phyloP scores from a whole-genome alignment of 2,329 filamentous ascomycete genomes.

The Aspergillus tamarii region DNA sequence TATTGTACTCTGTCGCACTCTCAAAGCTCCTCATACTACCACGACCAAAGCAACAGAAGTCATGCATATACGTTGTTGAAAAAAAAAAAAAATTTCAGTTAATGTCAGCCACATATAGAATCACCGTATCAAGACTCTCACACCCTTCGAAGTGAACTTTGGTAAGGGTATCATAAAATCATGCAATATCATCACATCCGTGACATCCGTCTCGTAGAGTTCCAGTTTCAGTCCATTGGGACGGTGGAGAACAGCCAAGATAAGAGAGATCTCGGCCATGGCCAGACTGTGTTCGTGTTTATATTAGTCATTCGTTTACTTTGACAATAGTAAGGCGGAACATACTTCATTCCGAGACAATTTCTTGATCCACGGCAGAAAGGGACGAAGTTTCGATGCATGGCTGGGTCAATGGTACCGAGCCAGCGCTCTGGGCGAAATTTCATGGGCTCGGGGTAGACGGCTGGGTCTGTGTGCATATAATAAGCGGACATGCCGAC shows the following conservation, averaged over 20 bases:
- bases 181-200: not conserved
- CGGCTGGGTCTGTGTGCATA: too few relatives aligned
- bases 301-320: not conserved
- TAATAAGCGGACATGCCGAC: too few relatives aligned
- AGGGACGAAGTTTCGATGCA: too few relatives aligned
- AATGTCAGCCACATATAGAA: not conserved
- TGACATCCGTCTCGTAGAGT: not conserved
- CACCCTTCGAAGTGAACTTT: not conserved
- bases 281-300: not conserved
- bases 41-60: too few relatives aligned
- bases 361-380: not conserved
- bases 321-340: too few relatives aligned
- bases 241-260: not conserved
- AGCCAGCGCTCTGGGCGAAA: too few relatives aligned
- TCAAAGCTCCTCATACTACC: too few relatives aligned
- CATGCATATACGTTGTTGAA: rapidly evolving
- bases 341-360: not conserved
- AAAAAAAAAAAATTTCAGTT: not conserved
- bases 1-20: too few relatives aligned
- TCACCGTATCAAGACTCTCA: not conserved
- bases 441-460: too few relatives aligned
- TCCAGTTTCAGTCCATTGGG: not conserved
- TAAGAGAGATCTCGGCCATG: not conserved
- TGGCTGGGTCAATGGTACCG: too few relatives aligned
- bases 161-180: not conserved